phyloP scores from a whole-genome alignment of 2,329 filamentous ascomycete species.

The Alternaria triticimaculans region DNA sequence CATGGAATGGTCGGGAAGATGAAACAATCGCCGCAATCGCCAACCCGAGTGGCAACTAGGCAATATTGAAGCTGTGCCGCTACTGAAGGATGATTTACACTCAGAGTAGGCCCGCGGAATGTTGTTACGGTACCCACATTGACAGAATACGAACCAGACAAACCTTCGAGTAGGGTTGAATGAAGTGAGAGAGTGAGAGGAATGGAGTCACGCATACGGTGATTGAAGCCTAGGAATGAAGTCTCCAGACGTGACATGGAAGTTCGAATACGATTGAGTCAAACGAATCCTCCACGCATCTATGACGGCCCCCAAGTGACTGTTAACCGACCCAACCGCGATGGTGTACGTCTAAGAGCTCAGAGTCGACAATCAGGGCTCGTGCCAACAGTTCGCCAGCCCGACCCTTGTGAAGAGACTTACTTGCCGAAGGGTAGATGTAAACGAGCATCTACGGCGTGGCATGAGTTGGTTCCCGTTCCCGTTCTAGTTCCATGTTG shows the following conservation, averaged over 20 bases:
- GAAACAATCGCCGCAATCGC: constrained; percentile 4
- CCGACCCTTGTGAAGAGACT: not conserved
- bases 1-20: constrained; percentile 1
- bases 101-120: not conserved
- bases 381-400: not conserved
- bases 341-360: not conserved
- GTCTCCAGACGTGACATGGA: not conserved
- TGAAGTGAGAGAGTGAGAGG: not conserved
- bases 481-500: not conserved
- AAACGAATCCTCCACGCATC: not conserved
- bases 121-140: not conserved
- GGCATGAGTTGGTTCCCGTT: not conserved
- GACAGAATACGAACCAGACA: not conserved
- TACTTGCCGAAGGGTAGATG: not conserved
- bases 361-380: not conserved
- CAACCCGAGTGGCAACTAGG: not conserved
- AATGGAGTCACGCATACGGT: not conserved
- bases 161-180: not conserved
- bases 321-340: not conserved
- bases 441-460: not conserved
- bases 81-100: not conserved
- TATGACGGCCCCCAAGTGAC: not conserved
- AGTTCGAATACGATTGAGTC: not conserved
- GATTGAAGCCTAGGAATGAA: not conserved
- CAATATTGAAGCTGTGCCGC: not conserved